Conservation (phyloP, 495 filamentous ascomycete species). For the Penicillium riverlandense region DNA sequence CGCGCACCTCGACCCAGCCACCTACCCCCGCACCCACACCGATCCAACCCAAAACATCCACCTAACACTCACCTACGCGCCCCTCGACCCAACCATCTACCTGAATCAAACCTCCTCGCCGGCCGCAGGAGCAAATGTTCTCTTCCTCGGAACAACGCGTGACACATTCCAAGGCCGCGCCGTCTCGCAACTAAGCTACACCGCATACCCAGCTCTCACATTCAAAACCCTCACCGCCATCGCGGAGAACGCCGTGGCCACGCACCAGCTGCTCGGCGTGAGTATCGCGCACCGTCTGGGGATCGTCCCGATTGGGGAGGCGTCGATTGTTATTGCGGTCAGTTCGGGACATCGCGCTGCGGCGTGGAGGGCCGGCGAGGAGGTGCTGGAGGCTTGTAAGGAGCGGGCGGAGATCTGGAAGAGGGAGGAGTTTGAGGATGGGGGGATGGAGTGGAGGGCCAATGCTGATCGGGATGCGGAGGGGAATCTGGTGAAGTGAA, state of each 20-base stretch:
- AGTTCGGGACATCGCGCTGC: conserved; percentile 78
- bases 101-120: conserved; percentile 68
- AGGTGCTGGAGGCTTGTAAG: conserved; percentile 84
- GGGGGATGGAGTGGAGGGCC: conserved; percentile 77
- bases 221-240: conserved; percentile 70
- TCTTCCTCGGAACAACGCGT: conserved; percentile 86
- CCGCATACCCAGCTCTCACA: conserved; percentile 70
- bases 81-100: conserved; percentile 51
- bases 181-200: conserved; percentile 74
- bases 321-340: conserved; percentile 87
- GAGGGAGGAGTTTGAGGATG: conserved; percentile 81
- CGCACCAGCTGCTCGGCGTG: conserved; percentile 60
- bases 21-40: conserved; percentile 32
- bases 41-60: conserved; percentile 28
- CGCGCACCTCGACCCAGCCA: conserved; percentile 30
- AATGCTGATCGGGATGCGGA: conserved; percentile 70
- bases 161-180: conserved; percentile 70
- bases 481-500: conserved; percentile 17
- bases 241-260: conserved; percentile 46
- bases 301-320: conserved; percentile 76
- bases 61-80: conserved; percentile 48
- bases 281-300: conserved; percentile 85
- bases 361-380: conserved; percentile 85
- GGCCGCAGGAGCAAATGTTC: conserved; percentile 77
- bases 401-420: conserved; percentile 91